Percentiles rank a stretch among this genome's conserved stretches.
Conservation (phyloP, 2,329 filamentous ascomycete genomes). For the Hymenotorrendiella dingleyae region DNA sequence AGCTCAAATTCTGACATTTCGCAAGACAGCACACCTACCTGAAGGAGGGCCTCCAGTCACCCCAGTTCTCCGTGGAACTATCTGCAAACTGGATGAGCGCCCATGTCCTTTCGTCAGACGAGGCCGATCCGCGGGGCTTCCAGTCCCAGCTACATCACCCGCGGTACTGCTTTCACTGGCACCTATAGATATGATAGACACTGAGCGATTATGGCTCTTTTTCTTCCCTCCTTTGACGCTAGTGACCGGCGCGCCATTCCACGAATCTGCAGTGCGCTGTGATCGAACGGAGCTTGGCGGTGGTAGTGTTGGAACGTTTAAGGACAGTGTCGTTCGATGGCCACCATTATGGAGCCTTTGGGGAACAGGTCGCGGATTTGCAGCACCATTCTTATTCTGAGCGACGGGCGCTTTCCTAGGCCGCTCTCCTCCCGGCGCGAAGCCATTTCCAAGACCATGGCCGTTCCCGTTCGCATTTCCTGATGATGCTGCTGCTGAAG, state of each 20-base stretch:
- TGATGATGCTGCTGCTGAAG: slow-evolving; percentile 9
- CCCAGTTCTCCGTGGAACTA: slow-evolving; percentile 47
- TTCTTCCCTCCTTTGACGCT: slow-evolving; percentile 32
- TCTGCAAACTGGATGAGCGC: slow-evolving; percentile 76
- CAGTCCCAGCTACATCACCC: slow-evolving; percentile 30
- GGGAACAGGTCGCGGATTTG: slow-evolving; percentile 41
- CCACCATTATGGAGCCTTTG: slow-evolving; percentile 41
- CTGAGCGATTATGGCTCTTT: slow-evolving; percentile 67
- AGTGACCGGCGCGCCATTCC: slow-evolving; percentile 20
- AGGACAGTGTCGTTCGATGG: slow-evolving; percentile 62
- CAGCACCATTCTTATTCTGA: slow-evolving; percentile 34
- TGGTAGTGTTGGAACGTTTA: too few relatives aligned
- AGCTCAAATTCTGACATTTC: not conserved
- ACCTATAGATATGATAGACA: slow-evolving; percentile 77
- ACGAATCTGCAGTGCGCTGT: slow-evolving; percentile 16
- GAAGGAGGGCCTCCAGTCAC: slow-evolving; percentile 35
- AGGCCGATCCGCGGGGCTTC: slow-evolving; percentile 34
- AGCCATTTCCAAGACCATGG: slow-evolving; percentile 7
- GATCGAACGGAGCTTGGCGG: slow-evolving; percentile 32
- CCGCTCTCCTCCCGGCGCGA: slow-evolving; percentile 20
- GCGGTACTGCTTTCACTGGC: slow-evolving; percentile 36
- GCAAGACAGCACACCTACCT: slow-evolving; percentile 28
- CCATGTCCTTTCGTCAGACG: slow-evolving; percentile 60
- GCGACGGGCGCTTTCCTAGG: slow-evolving; percentile 27
- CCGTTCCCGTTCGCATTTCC: not conserved